Evolutionary conservation across 108 stramenopile genomes (phyloP), one percentile per base, ranked within the genome.

Genomic region (Skeletonema potamos): DNA sequence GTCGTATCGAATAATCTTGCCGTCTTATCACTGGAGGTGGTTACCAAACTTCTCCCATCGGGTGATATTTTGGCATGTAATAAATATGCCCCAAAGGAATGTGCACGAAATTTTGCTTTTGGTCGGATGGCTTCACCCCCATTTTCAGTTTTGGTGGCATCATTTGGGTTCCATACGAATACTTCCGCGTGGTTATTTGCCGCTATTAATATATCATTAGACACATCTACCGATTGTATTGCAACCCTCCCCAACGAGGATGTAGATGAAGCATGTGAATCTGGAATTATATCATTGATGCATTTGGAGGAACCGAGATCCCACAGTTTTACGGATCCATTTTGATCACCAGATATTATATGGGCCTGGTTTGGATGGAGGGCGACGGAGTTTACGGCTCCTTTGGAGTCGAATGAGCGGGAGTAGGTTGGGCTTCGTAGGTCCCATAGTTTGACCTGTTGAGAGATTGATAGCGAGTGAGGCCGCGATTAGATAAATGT

Each of bases 311-410:
- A 84, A 6, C 88, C 82, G 27, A 96, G 71, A 70, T 96, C 95
- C 90, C 91, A 96, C 34, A 96, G 81, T 68, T 93, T 92, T 27
- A 94, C 84, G 15, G 75, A 82, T 18, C 97, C 97, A 68, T 92
- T 89, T 63, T 92, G 88, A 85, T 98, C 97, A 60, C 93, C 95
- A 11, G 90, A 91, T 24, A 97, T 86, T 8, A 98, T 91, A 76
- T 98, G 95, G n/a, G 92, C 89, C 66, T 96, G 92, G 75, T 96
- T 94, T 15, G 90, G 92, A 57, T 97, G 94, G 43, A 98, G 75
- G 3, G 94, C 87, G 3, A 98, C 99, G 7, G 95, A 93, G 61
- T 95, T 97, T n/a, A 98, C 96, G 1, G 94, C 83, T 18, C 84
- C 88, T 32, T 86, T 89, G 58, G 75, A 83, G 67, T 95, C 94